Evolutionary conservation across 2,329 filamentous ascomycete species (phyloP).

Genomic region (Gnomoniopsis smithogilvyi): DNA sequence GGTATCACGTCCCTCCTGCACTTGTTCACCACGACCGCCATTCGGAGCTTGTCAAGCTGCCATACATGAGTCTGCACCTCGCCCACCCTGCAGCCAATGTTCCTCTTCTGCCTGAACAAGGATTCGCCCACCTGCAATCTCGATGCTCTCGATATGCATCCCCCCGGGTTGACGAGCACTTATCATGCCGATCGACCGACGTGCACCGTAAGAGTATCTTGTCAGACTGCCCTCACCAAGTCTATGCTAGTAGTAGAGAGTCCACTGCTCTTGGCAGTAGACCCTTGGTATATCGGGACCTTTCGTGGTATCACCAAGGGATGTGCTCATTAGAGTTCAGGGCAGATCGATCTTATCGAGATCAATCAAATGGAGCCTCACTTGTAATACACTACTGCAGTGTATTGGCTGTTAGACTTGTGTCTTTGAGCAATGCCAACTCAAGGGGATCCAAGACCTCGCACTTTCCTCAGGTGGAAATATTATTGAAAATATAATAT

Average conservation of each 20-base stretch:
- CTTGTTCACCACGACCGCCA: neutral
- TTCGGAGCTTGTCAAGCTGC: too few relatives aligned
- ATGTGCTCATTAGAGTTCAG: neutral
- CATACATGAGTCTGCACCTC: neutral
- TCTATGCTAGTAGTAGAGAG: too few relatives aligned
- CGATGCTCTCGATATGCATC: neutral
- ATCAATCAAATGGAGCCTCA: neutral
- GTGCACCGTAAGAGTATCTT: neutral
- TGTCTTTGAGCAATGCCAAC: neutral
- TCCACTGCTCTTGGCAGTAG: too few relatives aligned
- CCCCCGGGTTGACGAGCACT: neutral
- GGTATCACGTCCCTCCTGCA: neutral
- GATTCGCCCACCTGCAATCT: neutral
- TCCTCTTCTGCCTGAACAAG: neutral
- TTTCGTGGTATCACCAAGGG: neutral
- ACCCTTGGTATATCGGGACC: too few relatives aligned
- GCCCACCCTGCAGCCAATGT: neutral
- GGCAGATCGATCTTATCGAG: neutral
- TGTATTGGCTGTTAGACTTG: too few relatives aligned
- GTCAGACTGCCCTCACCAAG: neutral
- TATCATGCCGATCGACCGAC: neutral
- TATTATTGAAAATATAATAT: too few relatives aligned
- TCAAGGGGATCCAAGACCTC: neutral
- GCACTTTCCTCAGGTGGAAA: too few relatives aligned
- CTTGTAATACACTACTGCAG: too few relatives aligned